These are phyloP conservation scores for Suhomyces emberorum DNA, from an alignment of 805 yeast species.

Conservation along the genomic window DNA sequence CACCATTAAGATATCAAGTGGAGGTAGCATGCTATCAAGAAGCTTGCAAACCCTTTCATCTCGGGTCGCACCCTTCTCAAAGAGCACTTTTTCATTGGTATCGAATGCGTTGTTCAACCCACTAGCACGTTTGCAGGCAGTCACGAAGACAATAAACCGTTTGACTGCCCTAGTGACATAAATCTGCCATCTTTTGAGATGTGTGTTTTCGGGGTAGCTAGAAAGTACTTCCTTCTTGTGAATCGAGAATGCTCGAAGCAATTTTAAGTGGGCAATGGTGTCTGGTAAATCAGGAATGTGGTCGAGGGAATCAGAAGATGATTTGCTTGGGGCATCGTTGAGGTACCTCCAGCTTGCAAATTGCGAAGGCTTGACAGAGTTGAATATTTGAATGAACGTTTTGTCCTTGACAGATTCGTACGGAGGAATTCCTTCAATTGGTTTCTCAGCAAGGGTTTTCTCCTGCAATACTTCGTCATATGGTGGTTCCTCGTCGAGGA, in stretches of 20 bases:
- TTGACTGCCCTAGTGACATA: conserved; percentile 20
- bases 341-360: no score
- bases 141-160: conserved; percentile 18
- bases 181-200: conserved; percentile 17
- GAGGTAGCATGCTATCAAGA: conserved; percentile 13
- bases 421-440: no score
- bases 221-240: conserved; percentile 9
- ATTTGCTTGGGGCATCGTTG: no score
- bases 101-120: no score
- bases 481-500: no score
- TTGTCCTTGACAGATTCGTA: no score
- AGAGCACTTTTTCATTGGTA: background rate
- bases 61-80: conserved; percentile 1
- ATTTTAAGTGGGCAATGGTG: conserved; percentile 18
- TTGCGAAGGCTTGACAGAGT: no score
- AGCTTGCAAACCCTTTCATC: conserved; percentile 1
- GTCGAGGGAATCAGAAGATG: no score
- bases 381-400: no score
- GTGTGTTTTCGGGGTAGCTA: background rate
- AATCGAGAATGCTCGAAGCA: conserved; percentile 18
- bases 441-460: no score
- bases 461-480: no score
- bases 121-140: conserved; percentile 8
- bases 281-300: conserved; percentile 12
- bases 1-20: conserved; percentile 20